Percentiles rank a stretch among this genome's conserved stretches.
Evolutionary conservation across 176 grass and related monocot genomes (phyloP).

Genomic region (Ananas comosus): DNA sequence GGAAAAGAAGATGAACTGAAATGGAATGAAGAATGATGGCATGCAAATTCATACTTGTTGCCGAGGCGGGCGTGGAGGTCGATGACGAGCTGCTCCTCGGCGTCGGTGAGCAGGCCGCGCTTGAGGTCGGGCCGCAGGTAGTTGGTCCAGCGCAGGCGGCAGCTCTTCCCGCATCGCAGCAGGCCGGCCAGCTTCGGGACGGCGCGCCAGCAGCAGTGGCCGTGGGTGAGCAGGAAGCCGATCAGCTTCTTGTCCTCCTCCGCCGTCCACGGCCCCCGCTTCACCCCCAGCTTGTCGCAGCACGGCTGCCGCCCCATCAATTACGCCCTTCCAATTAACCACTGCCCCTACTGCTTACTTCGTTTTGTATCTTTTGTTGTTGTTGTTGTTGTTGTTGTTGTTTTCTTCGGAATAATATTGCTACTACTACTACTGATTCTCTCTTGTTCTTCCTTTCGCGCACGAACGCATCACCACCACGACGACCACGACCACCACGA

Average conservation of each 20-base stretch:
- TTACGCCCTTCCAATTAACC: too few relatives aligned
- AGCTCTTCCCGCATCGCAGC: constrained; percentile 91
- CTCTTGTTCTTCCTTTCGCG: not conserved
- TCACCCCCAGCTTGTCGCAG: constrained; percentile 79
- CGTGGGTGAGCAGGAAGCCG: constrained; percentile 69
- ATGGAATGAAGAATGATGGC: not conserved
- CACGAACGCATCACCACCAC: not conserved
- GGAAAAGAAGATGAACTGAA: not conserved
- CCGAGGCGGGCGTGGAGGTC: constrained; percentile 80
- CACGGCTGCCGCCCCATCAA: constrained; percentile 67
- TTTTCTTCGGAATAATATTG: not conserved
- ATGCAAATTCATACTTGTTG: constrained; percentile 39
- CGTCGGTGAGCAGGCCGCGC: constrained; percentile 71
- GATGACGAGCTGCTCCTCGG: constrained; percentile 78
- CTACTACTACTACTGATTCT: constrained; percentile 5
- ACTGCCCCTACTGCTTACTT: too few relatives aligned
- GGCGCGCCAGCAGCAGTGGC: constrained; percentile 85
- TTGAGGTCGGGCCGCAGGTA: constrained; percentile 92
- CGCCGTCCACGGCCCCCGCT: constrained; percentile 77
- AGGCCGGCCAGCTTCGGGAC: constrained; percentile 84
- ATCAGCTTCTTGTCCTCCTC: constrained; percentile 88
- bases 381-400: not conserved
- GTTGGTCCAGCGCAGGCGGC: constrained; percentile 85
- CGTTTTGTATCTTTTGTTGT: too few relatives aligned
- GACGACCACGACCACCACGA: not conserved